Percentiles rank a stretch among this genome's conserved stretches.
Evolutionary conservation across 2,329 filamentous ascomycete genomes (phyloP).

Genomic region (Colletotrichum magnum): DNA sequence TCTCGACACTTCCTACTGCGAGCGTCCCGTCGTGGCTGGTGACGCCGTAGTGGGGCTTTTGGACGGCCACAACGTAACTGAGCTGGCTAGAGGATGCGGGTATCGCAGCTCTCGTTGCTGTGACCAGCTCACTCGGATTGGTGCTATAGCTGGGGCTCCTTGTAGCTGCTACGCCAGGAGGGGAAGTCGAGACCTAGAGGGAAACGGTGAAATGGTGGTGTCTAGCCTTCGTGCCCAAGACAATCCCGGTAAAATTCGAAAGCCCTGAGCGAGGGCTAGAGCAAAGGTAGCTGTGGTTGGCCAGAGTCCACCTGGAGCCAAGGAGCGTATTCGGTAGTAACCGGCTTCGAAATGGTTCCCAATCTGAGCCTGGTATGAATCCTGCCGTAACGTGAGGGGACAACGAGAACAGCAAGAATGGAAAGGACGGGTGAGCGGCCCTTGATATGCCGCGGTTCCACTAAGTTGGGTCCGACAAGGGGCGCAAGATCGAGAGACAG

Average conservation of each 20-base stretch:
- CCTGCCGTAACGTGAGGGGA: constrained; percentile 5
- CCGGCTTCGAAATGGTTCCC: constrained; percentile 12
- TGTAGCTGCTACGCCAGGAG: constrained; percentile 32
- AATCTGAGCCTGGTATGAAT: constrained; percentile 3
- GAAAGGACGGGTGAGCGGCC: neutral
- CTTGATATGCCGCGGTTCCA: constrained; percentile 34
- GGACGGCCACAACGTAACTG: constrained; percentile 15
- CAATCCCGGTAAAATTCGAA: constrained; percentile 36
- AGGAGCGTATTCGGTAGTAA: constrained; percentile 23
- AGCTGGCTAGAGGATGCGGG: constrained; percentile 19
- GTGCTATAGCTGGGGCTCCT: constrained; percentile 31
- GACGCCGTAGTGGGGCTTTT: constrained; percentile 35
- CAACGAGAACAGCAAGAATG: neutral
- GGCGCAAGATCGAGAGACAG: constrained; percentile 26
- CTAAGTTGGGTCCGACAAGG: constrained; percentile 28
- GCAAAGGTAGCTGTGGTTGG: constrained; percentile 28
- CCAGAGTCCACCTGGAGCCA: constrained; percentile 14
- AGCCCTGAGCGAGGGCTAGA: constrained; percentile 8
- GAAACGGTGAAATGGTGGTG: constrained; percentile 30
- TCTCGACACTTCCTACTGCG: neutral
- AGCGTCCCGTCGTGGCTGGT: constrained; percentile 7
- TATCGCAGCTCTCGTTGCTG: constrained; percentile 27
- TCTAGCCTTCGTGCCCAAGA: constrained; percentile 22
- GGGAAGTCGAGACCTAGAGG: constrained; percentile 23
- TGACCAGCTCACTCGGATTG: constrained; percentile 28